These are phyloP conservation scores for Fistulinella staudtii DNA, from an alignment of 1,284 basidiomycete species.

Conservation along the genomic window DNA sequence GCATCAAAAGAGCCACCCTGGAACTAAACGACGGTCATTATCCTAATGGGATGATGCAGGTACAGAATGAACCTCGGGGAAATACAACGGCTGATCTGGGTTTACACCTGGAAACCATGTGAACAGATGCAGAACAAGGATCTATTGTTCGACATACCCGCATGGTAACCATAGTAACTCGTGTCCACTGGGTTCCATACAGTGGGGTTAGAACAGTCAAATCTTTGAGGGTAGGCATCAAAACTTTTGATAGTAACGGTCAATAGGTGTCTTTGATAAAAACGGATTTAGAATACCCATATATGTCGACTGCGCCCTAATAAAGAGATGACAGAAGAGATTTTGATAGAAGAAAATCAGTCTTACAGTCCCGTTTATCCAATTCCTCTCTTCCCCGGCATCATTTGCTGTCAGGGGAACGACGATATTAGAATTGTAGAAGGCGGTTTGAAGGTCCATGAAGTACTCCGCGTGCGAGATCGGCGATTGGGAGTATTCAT, in stretches of 20 bases:
- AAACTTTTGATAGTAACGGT: slow-evolving; percentile 15
- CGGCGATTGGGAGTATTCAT: slow-evolving; percentile 63
- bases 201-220: slow-evolving; percentile 34
- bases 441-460: slow-evolving; percentile 54
- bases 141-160: slow-evolving; percentile 15
- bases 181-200: slow-evolving; percentile 28
- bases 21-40: slow-evolving; percentile 40
- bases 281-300: slow-evolving; percentile 37
- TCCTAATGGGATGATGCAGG: neutral
- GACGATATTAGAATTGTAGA: slow-evolving; percentile 53
- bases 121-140: slow-evolving; percentile 1
- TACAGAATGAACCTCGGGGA: slow-evolving; percentile 29
- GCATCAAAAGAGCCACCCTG: slow-evolving; percentile 73
- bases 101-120: slow-evolving; percentile 21
- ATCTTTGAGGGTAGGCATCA: slow-evolving; percentile 31
- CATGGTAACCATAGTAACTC: slow-evolving; percentile 29
- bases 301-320: slow-evolving; percentile 49
- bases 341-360: neutral
- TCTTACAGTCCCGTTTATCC: slow-evolving; percentile 60
- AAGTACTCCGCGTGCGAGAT: slow-evolving; percentile 59
- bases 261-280: neutral
- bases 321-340: slow-evolving; percentile 9
- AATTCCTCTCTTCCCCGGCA: slow-evolving; percentile 53
- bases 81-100: slow-evolving; percentile 29
- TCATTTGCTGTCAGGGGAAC: slow-evolving; percentile 76